phyloP scores from a whole-genome alignment of 225 moss, liverwort and hornwort genomes.

The Sphagnum tenellum region DNA sequence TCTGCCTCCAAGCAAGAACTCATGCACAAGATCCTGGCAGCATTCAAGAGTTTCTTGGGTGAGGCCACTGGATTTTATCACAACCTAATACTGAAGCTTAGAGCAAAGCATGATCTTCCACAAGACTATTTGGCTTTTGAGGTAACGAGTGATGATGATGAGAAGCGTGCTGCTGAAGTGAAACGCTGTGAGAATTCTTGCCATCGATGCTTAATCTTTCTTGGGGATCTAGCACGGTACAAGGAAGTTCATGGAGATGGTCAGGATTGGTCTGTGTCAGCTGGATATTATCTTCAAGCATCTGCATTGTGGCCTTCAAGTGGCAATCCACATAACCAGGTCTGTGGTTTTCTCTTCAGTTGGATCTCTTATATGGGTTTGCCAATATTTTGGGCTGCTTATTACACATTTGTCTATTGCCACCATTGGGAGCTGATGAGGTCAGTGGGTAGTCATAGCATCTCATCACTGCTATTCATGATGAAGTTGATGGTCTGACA shows the following conservation, averaged over 20 bases:
- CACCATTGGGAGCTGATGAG: too few species aligned
- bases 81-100: constrained; percentile 80
- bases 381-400: too few species aligned
- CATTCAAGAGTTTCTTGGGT: constrained; percentile 85
- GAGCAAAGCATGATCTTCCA: constrained; percentile 82
- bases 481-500: too few species aligned
- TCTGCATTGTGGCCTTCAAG: constrained; percentile 82
- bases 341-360: constrained; percentile 6
- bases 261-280: constrained; percentile 91
- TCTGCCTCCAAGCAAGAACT: constrained; percentile 59
- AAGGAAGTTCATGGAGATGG: constrained; percentile 86
- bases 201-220: constrained; percentile 89
- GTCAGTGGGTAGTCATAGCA: too few species aligned
- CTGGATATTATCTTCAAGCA: constrained; percentile 92
- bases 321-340: constrained; percentile 99
- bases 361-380: too few species aligned
- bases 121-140: constrained; percentile 77
- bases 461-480: too few species aligned
- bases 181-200: constrained; percentile 83
- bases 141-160: constrained; percentile 39
- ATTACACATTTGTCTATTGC: too few species aligned
- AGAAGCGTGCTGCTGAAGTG: constrained; percentile 49
- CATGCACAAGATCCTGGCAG: constrained; percentile 58
- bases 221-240: constrained; percentile 96
- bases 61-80: constrained; percentile 97